A percentile compares a stretch with the other conserved stretches of the same genome.
These are phyloP conservation scores for Globisporangium iwayamae DNA, from an alignment of 352 stramenopile species.

Conservation along the genomic window DNA sequence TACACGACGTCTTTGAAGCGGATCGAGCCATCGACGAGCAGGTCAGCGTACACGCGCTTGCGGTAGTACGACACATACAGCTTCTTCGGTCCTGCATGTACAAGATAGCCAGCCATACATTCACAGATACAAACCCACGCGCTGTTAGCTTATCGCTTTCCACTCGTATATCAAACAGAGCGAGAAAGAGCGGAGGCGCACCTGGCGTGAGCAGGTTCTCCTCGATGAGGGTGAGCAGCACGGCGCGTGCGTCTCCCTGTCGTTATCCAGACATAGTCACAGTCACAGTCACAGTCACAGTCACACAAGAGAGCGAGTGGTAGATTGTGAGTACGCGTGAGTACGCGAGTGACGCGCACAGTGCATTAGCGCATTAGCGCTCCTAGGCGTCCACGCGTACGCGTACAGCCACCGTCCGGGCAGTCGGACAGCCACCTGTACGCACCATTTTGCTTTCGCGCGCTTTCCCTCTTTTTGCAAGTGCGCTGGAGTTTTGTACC, in stretches of 20 bases:
- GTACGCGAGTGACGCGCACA: neutral
- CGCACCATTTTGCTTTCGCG: slow-evolving; percentile 2
- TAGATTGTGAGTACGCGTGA: neutral
- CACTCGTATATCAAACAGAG: neutral
- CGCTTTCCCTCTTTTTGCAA: slow-evolving; percentile 1
- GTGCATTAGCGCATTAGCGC: no score
- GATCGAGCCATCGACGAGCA: slow-evolving; percentile 73
- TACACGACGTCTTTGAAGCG: slow-evolving; percentile 77
- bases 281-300: neutral
- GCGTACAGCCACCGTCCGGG: neutral
- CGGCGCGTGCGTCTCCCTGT: slow-evolving; percentile 59
- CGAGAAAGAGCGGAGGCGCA: slow-evolving; percentile 12
- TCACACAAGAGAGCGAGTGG: neutral
- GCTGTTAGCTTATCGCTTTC: neutral
- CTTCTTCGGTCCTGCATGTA: slow-evolving; percentile 47
- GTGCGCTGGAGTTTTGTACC: neutral
- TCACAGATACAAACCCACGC: neutral
- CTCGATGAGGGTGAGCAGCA: slow-evolving; percentile 62
- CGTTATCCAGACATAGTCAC: neutral
- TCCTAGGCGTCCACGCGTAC: no score
- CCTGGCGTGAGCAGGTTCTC: slow-evolving; percentile 63
- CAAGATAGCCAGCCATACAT: neutral
- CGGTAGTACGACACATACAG: slow-evolving; percentile 84
- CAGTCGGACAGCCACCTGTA: neutral
- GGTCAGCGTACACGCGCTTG: slow-evolving; percentile 71